These are phyloP conservation scores for Thelephora terrestris DNA, from an alignment of 1,284 basidiomycete genomes.

Conservation along the genomic window DNA sequence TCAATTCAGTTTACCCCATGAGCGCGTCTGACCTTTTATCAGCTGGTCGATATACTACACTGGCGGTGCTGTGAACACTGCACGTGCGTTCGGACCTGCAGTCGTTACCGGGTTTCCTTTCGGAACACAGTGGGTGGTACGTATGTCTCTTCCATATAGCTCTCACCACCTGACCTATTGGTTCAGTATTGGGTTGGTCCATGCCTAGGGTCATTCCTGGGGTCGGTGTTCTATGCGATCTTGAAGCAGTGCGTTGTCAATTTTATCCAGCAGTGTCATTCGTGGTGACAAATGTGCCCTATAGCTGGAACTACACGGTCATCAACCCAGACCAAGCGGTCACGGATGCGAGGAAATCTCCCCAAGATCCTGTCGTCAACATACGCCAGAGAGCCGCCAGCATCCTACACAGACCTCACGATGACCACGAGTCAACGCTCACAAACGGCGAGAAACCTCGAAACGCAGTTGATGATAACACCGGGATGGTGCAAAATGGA, in stretches of 20 bases:
- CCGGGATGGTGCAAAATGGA: too few species aligned
- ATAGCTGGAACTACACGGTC: constrained; percentile 37
- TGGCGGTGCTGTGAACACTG: constrained; percentile 59
- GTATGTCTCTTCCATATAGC: constrained; percentile 13
- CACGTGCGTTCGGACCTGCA: constrained; percentile 68
- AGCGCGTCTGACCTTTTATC: not conserved
- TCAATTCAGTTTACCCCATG: not conserved
- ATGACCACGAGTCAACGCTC: too few species aligned
- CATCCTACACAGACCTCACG: not conserved
- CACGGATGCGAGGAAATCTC: constrained; percentile 28
- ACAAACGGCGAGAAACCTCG: too few species aligned
- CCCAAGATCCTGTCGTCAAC: constrained; percentile 22
- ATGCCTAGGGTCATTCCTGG: constrained; percentile 48
- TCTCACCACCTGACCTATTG: constrained; percentile 2
- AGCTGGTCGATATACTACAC: constrained; percentile 42
- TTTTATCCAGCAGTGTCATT: not conserved
- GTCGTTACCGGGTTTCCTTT: constrained; percentile 50
- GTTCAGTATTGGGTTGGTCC: constrained; percentile 53
- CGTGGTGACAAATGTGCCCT: not conserved
- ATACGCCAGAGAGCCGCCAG: not conserved
- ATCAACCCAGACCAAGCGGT: constrained; percentile 45
- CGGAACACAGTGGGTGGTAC: constrained; percentile 51
- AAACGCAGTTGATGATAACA: too few species aligned
- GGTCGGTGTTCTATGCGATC: constrained; percentile 42
- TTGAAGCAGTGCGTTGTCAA: constrained; percentile 41